Conservation (phyloP, 2,329 filamentous ascomycete species). For the Fusarium sambucinum region DNA sequence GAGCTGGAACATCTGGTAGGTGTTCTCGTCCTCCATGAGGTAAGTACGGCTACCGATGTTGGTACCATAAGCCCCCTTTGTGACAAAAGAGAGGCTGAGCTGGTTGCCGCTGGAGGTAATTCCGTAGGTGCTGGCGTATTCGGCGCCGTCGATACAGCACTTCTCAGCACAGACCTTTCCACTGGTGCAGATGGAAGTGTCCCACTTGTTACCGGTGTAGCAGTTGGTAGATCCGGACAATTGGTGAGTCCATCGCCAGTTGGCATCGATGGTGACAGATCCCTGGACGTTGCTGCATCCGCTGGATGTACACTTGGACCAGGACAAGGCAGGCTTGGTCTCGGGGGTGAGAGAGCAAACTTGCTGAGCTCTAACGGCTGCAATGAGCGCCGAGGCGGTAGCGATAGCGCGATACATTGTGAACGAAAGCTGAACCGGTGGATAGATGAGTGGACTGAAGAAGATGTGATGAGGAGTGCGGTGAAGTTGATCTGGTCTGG, state of each 20-base stretch:
- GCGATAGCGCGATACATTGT: conserved; percentile 50
- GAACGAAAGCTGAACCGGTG: conserved; percentile 26
- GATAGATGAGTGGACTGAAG: conserved; percentile 27
- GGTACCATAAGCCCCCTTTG: conserved; percentile 59
- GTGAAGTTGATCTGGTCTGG: conserved; percentile 24
- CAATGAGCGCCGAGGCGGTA: conserved; percentile 47
- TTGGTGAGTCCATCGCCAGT: conserved; percentile 72
- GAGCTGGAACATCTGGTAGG: conserved; percentile 74
- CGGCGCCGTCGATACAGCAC: conserved; percentile 66
- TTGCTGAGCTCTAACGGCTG: conserved; percentile 59
- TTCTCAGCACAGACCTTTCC: conserved; percentile 60
- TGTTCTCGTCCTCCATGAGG: conserved; percentile 70
- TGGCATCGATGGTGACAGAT: conserved; percentile 68
- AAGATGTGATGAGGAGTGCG: conserved; percentile 28
- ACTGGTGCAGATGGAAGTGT: conserved; percentile 56
- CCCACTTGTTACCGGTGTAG: conserved; percentile 66
- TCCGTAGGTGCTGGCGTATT: conserved; percentile 65
- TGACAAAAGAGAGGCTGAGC: conserved; percentile 69
- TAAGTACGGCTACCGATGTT: conserved; percentile 71
- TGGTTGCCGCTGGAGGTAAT: conserved; percentile 64
- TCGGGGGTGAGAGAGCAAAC: conserved; percentile 62
- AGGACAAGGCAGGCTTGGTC: conserved; percentile 65
- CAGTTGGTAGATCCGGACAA: conserved; percentile 64
- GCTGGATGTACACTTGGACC: conserved; percentile 64
- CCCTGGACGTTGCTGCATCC: conserved; percentile 65